These are phyloP conservation scores for Ascochyta clinopodiicola DNA, from an alignment of 2,329 filamentous ascomycete species.

Conservation along the genomic window DNA sequence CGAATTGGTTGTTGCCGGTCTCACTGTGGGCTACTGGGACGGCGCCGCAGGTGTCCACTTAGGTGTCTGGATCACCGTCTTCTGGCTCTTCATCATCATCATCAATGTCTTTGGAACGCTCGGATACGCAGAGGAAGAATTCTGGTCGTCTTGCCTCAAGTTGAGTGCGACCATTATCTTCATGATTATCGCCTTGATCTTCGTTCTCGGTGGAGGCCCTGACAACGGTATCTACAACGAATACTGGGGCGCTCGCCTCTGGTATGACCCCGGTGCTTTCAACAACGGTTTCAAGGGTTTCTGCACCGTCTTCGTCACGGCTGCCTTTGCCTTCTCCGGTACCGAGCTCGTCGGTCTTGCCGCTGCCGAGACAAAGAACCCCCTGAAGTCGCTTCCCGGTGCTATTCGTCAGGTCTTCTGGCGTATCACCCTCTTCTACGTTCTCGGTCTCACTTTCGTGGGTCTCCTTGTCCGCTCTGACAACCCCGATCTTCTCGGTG, in stretches of 20 bases:
- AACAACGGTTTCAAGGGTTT: slow-evolving; percentile 68
- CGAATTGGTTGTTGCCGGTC: slow-evolving; percentile 48
- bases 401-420: slow-evolving; percentile 57
- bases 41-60: slow-evolving; percentile 25
- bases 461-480: slow-evolving; percentile 52
- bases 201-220: slow-evolving; percentile 64
- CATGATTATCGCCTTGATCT: slow-evolving; percentile 58
- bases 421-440: slow-evolving; percentile 56
- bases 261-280: slow-evolving; percentile 63
- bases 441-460: slow-evolving; percentile 53
- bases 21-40: slow-evolving; percentile 49
- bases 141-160: slow-evolving; percentile 48
- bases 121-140: slow-evolving; percentile 52
- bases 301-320: slow-evolving; percentile 68
- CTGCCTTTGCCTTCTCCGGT: slow-evolving; percentile 67
- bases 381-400: slow-evolving; percentile 56
- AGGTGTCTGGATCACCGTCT: slow-evolving; percentile 48
- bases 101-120: slow-evolving; percentile 50
- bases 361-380: slow-evolving; percentile 65
- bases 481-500: slow-evolving; percentile 44
- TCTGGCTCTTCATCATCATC: slow-evolving; percentile 46
- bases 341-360: slow-evolving; percentile 68
- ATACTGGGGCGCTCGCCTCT: slow-evolving; percentile 68
- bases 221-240: slow-evolving; percentile 52
- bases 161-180: slow-evolving; percentile 47